Conservation (phyloP, 192 early-diverging fungal species). For the Backusella tuberculispora region DNA sequence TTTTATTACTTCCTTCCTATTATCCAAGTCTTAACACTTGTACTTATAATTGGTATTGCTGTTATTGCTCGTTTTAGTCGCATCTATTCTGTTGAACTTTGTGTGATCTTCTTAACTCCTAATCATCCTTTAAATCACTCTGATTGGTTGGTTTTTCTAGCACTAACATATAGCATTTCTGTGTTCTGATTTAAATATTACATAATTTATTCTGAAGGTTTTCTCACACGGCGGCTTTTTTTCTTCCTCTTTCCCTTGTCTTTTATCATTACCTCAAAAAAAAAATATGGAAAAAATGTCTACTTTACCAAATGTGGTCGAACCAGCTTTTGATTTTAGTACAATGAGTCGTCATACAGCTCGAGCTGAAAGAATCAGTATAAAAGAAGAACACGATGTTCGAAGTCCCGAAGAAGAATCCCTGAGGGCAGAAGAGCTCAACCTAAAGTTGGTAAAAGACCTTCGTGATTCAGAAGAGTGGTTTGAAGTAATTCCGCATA, state of each 20-base stretch:
- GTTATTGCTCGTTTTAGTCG: too few species aligned
- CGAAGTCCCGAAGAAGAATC: constrained; percentile 17
- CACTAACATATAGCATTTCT: too few species aligned
- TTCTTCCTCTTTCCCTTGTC: not conserved
- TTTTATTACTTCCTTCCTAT: too few species aligned
- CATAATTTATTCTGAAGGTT: too few species aligned
- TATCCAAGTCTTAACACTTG: too few species aligned
- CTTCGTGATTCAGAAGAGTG: constrained; percentile 24
- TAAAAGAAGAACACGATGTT: constrained; percentile 6
- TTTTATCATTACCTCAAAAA: not conserved
- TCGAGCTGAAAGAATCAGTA: not conserved
- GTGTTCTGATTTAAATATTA: too few species aligned
- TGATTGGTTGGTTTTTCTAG: too few species aligned
- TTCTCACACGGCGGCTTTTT: not conserved
- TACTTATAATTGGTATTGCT: too few species aligned
- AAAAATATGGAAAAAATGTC: not conserved
- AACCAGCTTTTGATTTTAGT: not conserved
- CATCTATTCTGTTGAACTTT: too few species aligned
- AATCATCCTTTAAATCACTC: too few species aligned
- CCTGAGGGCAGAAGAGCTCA: constrained; percentile 14
- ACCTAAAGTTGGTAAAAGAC: constrained; percentile 2
- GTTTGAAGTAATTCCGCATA: constrained; percentile 34
- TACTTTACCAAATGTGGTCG: not conserved
- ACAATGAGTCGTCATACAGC: not conserved
- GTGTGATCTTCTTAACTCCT: too few species aligned